phyloP scores from a whole-genome alignment of 768 basidiomycete species.

The Ramaria rubella region DNA sequence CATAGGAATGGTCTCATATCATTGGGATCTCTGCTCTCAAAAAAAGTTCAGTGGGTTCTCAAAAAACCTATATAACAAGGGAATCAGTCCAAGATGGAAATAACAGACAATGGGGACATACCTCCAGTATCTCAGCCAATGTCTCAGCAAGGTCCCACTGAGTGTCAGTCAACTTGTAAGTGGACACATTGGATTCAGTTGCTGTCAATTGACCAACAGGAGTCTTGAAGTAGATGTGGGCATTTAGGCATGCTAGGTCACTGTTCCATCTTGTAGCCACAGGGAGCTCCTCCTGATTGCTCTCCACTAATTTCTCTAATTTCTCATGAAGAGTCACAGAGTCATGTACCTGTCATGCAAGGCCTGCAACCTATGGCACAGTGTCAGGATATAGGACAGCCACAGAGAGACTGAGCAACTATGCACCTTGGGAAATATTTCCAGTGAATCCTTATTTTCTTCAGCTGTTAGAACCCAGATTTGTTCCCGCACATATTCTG shows the following conservation, averaged over 20 bases:
- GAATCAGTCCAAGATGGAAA: background rate
- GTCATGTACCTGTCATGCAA: slow-evolving; percentile 24
- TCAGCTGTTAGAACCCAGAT: no score
- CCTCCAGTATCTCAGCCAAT: slow-evolving; percentile 22
- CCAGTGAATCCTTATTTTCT: slow-evolving; percentile 11
- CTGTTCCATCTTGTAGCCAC: slow-evolving; percentile 30
- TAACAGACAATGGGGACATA: slow-evolving; percentile 11
- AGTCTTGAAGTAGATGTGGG: slow-evolving; percentile 22
- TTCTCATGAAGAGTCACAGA: slow-evolving; percentile 18
- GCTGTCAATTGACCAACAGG: slow-evolving; percentile 21
- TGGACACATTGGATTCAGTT: background rate
- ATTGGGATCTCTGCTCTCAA: slow-evolving; percentile 17
- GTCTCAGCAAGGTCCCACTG: slow-evolving; percentile 25
- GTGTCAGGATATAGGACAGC: background rate
- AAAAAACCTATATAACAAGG: slow-evolving; percentile 19
- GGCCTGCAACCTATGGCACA: slow-evolving; percentile 20
- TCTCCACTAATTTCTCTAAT: slow-evolving; percentile 20
- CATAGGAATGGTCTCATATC: slow-evolving; percentile 14
- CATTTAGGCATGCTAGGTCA: slow-evolving; percentile 22
- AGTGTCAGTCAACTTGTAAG: background rate
- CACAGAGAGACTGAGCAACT: background rate
- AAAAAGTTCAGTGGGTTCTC: slow-evolving; percentile 21
- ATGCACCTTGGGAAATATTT: slow-evolving; percentile 17
- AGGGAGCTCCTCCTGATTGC: slow-evolving; percentile 7
- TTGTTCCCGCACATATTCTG: no score